Conservation (phyloP, 805 yeast species). For the Yamadazyma philogaea region DNA sequence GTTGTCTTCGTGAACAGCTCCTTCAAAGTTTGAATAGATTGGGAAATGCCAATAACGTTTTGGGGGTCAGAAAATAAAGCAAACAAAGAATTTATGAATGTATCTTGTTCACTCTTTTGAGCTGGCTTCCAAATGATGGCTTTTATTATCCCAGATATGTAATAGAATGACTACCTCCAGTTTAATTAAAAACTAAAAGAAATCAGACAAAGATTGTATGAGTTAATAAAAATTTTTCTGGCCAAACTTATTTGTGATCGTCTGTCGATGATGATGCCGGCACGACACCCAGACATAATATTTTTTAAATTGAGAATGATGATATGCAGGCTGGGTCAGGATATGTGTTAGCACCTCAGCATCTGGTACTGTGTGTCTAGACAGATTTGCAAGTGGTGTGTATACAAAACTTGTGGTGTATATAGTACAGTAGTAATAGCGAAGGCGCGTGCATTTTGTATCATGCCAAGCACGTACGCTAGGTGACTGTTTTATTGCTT, state of each 20-base stretch:
- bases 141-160: background rate
- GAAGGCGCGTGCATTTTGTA: background rate
- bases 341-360: background rate
- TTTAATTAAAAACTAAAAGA: constrained; percentile 17
- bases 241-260: background rate
- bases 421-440: too few relatives aligned
- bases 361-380: background rate
- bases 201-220: constrained; percentile 8
- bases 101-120: background rate
- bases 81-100: background rate
- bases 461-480: too few relatives aligned
- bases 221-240: constrained; percentile 4
- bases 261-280: background rate
- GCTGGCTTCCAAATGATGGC: background rate
- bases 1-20: background rate
- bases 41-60: background rate
- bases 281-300: background rate
- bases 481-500: background rate
- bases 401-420: too few relatives aligned
- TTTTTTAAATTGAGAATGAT: too few relatives aligned
- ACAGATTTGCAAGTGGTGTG: background rate
- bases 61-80: background rate
- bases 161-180: constrained; percentile 9
- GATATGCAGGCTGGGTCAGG: background rate
- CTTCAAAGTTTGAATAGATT: background rate